Conservation (phyloP, 495 filamentous ascomycete species). For the Trypethelium eluteriae region DNA sequence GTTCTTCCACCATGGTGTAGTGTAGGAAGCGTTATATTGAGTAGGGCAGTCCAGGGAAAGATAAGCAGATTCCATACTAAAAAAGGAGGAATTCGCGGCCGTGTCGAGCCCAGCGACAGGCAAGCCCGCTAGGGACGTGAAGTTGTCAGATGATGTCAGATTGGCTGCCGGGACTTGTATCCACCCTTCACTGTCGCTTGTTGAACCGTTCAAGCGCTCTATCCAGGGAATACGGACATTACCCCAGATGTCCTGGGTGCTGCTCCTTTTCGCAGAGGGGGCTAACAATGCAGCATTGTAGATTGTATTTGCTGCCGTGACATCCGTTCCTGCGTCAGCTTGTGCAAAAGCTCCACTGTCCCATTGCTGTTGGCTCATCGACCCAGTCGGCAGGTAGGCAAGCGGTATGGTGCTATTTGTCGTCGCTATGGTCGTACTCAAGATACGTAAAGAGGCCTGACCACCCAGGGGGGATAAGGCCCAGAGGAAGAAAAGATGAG, state of each 20-base stretch:
- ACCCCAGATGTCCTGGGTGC: constrained; percentile 24
- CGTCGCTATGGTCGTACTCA: not conserved
- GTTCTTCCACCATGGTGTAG: not conserved
- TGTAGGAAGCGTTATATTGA: not conserved
- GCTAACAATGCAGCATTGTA: constrained; percentile 20
- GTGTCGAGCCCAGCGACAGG: constrained; percentile 17
- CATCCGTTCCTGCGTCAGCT: not conserved
- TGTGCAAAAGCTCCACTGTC: constrained; percentile 21
- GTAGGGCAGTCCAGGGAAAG: not conserved
- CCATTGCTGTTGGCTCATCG: too few species aligned
- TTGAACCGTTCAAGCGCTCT: constrained; percentile 14
- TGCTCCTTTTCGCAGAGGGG: constrained; percentile 15
- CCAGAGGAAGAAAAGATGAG: not conserved
- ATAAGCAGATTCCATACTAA: not conserved
- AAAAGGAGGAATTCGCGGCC: not conserved
- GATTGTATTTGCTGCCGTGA: constrained; percentile 3
- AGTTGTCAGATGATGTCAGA: constrained; percentile 14
- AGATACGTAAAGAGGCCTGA: not conserved
- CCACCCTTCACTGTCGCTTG: constrained; percentile 18
- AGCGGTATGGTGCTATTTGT: constrained; percentile 14
- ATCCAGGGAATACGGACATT: constrained; percentile 26
- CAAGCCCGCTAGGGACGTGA: constrained; percentile 21
- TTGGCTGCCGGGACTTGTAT: constrained; percentile 8
- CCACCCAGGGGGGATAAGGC: not conserved
- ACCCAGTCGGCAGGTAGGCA: too few species aligned